Evolutionary conservation across 805 yeast species (phyloP).

Genomic region (Starmerella vitae): DNA sequence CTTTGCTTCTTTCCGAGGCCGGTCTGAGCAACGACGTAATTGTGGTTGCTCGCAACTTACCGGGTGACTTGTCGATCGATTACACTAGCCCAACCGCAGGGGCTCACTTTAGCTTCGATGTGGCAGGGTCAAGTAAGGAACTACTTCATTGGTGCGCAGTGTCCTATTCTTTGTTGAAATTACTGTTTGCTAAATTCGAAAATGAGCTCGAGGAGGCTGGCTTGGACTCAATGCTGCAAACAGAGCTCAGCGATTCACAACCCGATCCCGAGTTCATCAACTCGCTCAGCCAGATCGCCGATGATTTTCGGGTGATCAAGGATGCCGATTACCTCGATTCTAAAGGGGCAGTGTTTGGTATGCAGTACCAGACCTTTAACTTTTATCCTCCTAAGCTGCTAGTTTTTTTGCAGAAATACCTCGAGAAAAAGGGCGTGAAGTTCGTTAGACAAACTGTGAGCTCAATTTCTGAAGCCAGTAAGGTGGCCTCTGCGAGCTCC

Average conservation of each 20-base stretch:
- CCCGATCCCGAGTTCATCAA: slow-evolving; percentile 37
- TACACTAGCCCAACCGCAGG: slow-evolving; percentile 80
- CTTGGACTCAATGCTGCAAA: slow-evolving; percentile 40
- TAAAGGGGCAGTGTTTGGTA: slow-evolving; percentile 42
- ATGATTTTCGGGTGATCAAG: slow-evolving; percentile 32
- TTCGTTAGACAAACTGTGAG: slow-evolving; percentile 36
- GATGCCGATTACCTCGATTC: slow-evolving; percentile 33
- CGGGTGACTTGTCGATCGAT: slow-evolving; percentile 63
- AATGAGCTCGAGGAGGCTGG: slow-evolving; percentile 34
- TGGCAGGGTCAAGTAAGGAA: slow-evolving; percentile 44
- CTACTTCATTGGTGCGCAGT: slow-evolving; percentile 40
- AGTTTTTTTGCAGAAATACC: slow-evolving; percentile 33
- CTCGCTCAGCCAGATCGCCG: slow-evolving; percentile 38
- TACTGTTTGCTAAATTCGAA: slow-evolving; percentile 37
- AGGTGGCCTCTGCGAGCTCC: slow-evolving; percentile 6
- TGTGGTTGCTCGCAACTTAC: slow-evolving; percentile 51
- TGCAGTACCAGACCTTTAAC: slow-evolving; percentile 46
- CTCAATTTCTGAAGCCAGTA: slow-evolving; percentile 43
- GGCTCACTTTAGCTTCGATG: slow-evolving; percentile 42
- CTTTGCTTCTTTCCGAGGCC: slow-evolving; percentile 35
- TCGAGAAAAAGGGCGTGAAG: slow-evolving; percentile 38
- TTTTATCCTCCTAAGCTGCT: slow-evolving; percentile 60
- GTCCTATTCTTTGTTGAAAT: slow-evolving; percentile 39
- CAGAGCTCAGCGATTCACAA: slow-evolving; percentile 43
- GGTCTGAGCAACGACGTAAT: slow-evolving; percentile 34